Conservation (phyloP, 2,329 filamentous ascomycete species). For the Sphaceloma murrayae region DNA sequence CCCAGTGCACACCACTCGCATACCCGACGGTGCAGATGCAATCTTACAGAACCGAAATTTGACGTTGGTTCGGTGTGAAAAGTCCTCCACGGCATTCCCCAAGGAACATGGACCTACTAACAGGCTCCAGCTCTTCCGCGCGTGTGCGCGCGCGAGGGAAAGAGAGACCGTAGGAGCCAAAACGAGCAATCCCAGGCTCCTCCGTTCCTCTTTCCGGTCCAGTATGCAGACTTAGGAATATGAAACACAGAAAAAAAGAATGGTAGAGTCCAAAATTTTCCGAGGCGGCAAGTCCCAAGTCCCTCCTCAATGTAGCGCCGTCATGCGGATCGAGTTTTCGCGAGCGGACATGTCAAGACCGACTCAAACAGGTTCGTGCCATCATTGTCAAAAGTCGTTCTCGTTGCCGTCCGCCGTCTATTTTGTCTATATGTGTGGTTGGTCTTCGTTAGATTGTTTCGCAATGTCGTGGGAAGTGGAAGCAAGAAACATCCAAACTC, state of each 20-base stretch:
- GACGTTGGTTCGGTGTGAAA: no score
- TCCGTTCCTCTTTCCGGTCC: background rate
- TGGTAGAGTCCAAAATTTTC: background rate
- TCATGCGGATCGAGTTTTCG: background rate
- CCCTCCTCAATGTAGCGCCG: background rate
- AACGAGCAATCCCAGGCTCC: background rate
- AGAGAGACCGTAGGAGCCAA: constrained; percentile 2
- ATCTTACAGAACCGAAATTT: background rate
- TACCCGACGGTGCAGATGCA: no score
- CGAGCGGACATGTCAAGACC: constrained; percentile 15
- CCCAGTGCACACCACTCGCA: background rate
- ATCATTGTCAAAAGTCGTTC: constrained; percentile 12
- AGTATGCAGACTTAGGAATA: background rate
- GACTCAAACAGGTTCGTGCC: constrained; percentile 15
- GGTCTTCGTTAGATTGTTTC: background rate
- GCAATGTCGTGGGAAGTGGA: background rate
- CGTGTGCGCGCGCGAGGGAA: no score
- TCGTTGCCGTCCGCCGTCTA: constrained; percentile 17
- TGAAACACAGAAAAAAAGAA: constrained; percentile 14
- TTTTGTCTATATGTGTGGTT: constrained; percentile 13
- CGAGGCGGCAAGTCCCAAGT: constrained; percentile 1
- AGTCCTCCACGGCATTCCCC: no score
- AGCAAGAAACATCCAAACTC: background rate
- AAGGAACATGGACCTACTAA: no score
- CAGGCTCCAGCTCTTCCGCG: no score